Conservation (phyloP, 371 early-diverging fungal species). For the Zopfochytrium polystomum region DNA sequence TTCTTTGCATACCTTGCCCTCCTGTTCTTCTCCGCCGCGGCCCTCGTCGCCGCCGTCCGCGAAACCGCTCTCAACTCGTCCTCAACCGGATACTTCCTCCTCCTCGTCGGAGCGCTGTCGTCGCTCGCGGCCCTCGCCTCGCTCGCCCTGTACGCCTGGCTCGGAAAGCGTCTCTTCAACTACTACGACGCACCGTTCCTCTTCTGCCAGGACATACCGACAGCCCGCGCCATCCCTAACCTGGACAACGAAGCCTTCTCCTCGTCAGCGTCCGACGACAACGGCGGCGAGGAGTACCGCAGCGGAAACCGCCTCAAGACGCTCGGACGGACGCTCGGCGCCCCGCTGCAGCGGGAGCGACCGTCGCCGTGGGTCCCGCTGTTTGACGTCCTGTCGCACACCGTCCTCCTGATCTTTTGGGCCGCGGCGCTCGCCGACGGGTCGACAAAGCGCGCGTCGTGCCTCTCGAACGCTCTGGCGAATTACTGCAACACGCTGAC, state of each 20-base stretch:
- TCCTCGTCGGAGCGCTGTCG: neutral
- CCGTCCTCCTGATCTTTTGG: conserved; percentile 17
- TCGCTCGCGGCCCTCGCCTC: conserved; percentile 4
- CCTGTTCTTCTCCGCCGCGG: neutral
- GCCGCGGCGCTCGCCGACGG: conserved; percentile 16
- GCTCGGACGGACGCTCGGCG: too few species aligned
- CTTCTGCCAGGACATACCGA: conserved; percentile 10
- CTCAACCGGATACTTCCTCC: conserved; percentile 5
- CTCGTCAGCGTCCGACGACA: too few species aligned
- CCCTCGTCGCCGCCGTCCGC: neutral
- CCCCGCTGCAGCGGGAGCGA: too few species aligned
- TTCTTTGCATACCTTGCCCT: conserved; percentile 8
- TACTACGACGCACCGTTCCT: conserved; percentile 28
- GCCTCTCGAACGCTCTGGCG: conserved; percentile 1
- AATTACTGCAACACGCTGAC: conserved; percentile 10
- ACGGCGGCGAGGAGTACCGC: too few species aligned
- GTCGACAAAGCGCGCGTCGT: conserved; percentile 3
- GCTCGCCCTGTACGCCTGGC: neutral
- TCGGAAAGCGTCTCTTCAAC: conserved; percentile 9
- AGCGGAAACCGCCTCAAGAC: too few species aligned
- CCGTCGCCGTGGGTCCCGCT: conserved; percentile 5
- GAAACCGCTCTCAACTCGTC: conserved; percentile 3
- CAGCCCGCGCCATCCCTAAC: neutral
- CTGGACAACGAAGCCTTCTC: neutral
- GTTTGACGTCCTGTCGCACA: conserved; percentile 10